Base-by-base conservation (phyloP, 2,329 filamentous ascomycete genomes). In the Fusarium coffeatum region DNA sequence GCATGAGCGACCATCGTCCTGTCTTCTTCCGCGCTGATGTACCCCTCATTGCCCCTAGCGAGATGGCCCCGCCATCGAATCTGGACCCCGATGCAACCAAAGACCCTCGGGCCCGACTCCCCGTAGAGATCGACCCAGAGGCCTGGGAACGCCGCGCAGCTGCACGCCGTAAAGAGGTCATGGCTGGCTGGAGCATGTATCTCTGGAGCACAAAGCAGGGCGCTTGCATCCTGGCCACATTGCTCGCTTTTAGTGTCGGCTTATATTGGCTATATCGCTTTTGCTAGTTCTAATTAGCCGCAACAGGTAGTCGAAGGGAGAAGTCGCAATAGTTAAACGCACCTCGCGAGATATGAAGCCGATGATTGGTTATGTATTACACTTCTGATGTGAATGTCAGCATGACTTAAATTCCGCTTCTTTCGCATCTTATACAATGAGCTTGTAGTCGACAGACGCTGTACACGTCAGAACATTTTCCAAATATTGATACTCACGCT, bases 1-100 rank as follows among this genome's bases (percentile, higher is more conserved):
- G 88, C n/a, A 92, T 90, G 11, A 96, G 93, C 56, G 96, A 99
- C 78, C 96, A 99, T 80, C 89, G 93, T 30, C 87, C 94, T 9
- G 96, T 98, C 5, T 92, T 89, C 49, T 83, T 97, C 25, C 88
- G 91, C 6, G 84, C 90, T 10, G 82, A 83, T 0, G 85, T 98
- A 18, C 91, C 93, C 2, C 81, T 93, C 8, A 71, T 88, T 49
- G 73, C 78, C 13, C 78, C 79, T 4, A 75, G 77, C 12, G 79
- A 81, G 45, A 78, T 88, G 40, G 66, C 73, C 6, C 80, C 82
- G 5, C 75, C 80, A 16, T 61, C 68, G n/a, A 62, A 63, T 27
- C 40, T 66, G 41, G 62, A 68, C 23, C 51, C 61, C 40, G 66
- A 65, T 25, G 69, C 76, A 41, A 76, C 72, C 55, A 55, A 67